Base-by-base conservation (phyloP, 2,329 filamentous ascomycete species). In the Ophiosphaerella herpotricha region DNA sequence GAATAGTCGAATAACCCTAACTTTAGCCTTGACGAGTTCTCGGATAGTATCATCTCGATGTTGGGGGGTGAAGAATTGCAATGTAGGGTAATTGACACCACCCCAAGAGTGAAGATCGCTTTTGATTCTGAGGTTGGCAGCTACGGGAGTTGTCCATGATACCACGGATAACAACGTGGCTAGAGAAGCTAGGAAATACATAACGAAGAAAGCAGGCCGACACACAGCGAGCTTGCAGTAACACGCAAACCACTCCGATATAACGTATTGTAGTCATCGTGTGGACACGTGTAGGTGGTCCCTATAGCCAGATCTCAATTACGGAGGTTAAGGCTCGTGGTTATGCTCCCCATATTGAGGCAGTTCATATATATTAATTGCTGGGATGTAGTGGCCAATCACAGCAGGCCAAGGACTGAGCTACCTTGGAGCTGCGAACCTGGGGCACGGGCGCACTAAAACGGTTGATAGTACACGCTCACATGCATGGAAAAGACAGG, bases 331-430 rank as follows among this genome's bases (percentile, higher is more conserved):
- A 31, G 50, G 48, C 54, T 54, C 48, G 49, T 53, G 41, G 60
- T 52, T 55, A 58, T 60, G 63, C 52, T 52, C 43, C 53, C 40
- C 57, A 66, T 59, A 67, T 67, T 67, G 64, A 67, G 59, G 61
- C 56, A 60, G 61, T 61, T 71, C 68, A 67, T 58, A 43, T 69
- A 67, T 52, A 68, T 71, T 71, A 67, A 71, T 69, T 69, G 59
- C 56, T 35, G 35, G 43, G 53, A 39, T 35, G 32, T 38, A 29
- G 43, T 33, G 50, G 49, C 69, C 67, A 72, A 72, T 70, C 58
- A 61, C 37, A 43, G 11, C 1, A 35, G 34, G 37, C 34, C 21
- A 12, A 23, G 4, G 16, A 29, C 7, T 34, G 23, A 7, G 33
- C 18, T 24, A 32, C 16, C 31, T 44, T 42, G 40, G 39, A 45